Base-by-base conservation (phyloP, 192 early-diverging fungal species). In the Phycomyces nitens region DNA sequence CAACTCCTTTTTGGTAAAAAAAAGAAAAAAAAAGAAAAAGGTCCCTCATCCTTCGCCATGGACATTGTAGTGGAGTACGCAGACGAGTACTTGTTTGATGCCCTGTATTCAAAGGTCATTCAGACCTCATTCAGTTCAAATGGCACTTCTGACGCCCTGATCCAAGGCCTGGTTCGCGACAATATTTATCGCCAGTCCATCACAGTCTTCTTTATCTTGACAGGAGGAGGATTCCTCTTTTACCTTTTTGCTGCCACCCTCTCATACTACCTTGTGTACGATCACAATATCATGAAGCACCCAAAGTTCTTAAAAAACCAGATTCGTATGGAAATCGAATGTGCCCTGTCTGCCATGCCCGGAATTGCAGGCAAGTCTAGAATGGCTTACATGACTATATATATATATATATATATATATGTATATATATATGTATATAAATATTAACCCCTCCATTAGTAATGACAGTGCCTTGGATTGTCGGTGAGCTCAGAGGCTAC, bases 271-370 rank as follows among this genome's bases (percentile, higher is more conserved):
- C 70, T 92, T 18, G 74, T 97, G 20, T 99, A 92, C 78, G 95
- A 99, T 70, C 84, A 92, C 63, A 82, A 86, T 27, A 85, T 89
- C n/a, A 85, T 88, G 80, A 88, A 91, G 79, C 94, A 99, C 70
- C 95, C 95, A 40, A 96, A 96, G 72, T 96, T 86, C 67, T 80
- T 99, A 43, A 84, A 82, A 64, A 91, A 95, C 68, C 97, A 99
- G 73, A 83, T 94, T 58, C 70, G 81, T n/a, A 74, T 87, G 61
- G 97, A 99, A 75, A 94, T 99, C 55, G 69, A 67, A 52, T 85
- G 90, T 62, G 88, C 92, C 10, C 69, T 91, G 57, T 77, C 72
- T 21, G 92, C 92, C 8, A 81, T 97, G 64, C 94, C 93, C 9
- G 77, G 84, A 34, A 93, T 94, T 34, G 88, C 88, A 15, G 26